Evolutionary conservation across 306 rosid genomes (phyloP).

Genomic region (Boehmeria nivea): DNA sequence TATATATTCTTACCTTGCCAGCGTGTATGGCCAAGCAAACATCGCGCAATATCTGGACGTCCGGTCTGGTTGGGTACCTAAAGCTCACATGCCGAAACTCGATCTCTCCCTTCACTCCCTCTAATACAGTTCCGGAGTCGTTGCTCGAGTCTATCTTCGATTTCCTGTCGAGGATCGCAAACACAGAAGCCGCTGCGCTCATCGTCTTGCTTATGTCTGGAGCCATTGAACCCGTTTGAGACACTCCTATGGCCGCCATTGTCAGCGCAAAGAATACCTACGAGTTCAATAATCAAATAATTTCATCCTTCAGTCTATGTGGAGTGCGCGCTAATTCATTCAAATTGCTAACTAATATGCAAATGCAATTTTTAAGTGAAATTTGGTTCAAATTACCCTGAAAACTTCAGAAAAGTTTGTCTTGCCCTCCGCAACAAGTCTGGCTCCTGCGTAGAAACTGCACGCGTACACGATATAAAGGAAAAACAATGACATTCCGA

Average conservation of each 20-base stretch:
- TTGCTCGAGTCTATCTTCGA: slow-evolving; percentile 53
- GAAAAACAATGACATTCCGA: slow-evolving; percentile 45
- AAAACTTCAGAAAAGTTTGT: slow-evolving; percentile 44
- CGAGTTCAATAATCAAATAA: no score
- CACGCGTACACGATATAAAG: slow-evolving; percentile 41
- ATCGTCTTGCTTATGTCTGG: slow-evolving; percentile 54
- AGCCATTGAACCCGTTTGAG: slow-evolving; percentile 46
- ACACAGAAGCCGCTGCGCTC: slow-evolving; percentile 55
- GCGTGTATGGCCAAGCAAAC: slow-evolving; percentile 54
- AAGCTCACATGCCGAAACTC: slow-evolving; percentile 52
- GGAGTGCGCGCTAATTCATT: no score
- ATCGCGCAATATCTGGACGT: slow-evolving; percentile 48
- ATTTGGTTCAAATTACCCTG: slow-evolving; percentile 36
- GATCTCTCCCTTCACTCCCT: slow-evolving; percentile 56
- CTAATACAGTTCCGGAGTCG: slow-evolving; percentile 37
- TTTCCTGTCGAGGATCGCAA: slow-evolving; percentile 58
- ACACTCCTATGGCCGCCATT: slow-evolving; percentile 47
- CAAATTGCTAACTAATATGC: no score
- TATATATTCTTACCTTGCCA: slow-evolving; percentile 86
- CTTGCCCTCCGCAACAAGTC: slow-evolving; percentile 47
- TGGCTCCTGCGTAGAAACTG: slow-evolving; percentile 60
- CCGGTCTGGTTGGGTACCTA: slow-evolving; percentile 65
- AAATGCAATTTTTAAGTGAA: no score
- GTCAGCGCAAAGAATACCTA: slow-evolving; percentile 67
- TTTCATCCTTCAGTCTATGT: no score